phyloP scores from a whole-genome alignment of 2,329 filamentous ascomycete genomes.

The Cadophora luteo-olivacea region DNA sequence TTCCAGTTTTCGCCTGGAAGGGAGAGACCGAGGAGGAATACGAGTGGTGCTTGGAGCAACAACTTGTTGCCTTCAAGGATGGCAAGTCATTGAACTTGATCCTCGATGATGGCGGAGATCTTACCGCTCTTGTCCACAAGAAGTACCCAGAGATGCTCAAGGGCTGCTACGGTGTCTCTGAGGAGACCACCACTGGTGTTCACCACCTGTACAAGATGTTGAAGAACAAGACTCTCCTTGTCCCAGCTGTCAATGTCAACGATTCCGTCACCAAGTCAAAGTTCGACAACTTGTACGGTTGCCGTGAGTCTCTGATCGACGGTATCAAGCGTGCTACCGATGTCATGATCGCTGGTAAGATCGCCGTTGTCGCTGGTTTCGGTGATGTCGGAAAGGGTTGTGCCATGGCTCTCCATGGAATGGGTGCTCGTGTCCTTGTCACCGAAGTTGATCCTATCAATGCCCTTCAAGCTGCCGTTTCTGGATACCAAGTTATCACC shows the following conservation, averaged over 20 bases:
- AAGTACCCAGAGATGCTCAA: constrained; percentile 99
- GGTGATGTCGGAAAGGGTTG: constrained; percentile 99
- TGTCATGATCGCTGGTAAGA: constrained; percentile 99
- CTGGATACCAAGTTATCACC: constrained; percentile 94
- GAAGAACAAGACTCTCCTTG: constrained; percentile 86
- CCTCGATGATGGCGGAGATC: constrained; percentile 97
- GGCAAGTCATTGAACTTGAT: constrained; percentile 97
- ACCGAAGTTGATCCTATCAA: constrained; percentile 99
- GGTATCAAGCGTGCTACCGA: constrained; percentile 99
- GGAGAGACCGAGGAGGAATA: constrained; percentile 99
- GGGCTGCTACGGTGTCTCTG: constrained; percentile 97
- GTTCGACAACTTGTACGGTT: constrained; percentile 99
- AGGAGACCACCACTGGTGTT: constrained; percentile 99
- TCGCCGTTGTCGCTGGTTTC: constrained; percentile 95
- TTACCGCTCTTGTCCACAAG: constrained; percentile 93
- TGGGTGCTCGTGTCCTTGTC: constrained; percentile 95
- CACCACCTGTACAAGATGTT: constrained; percentile 99
- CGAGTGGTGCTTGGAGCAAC: constrained; percentile 99
- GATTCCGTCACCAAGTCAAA: constrained; percentile 99
- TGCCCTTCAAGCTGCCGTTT: constrained; percentile 97
- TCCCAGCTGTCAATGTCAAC: constrained; percentile 99
- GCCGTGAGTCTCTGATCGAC: constrained; percentile 97
- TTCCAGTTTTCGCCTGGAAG: constrained; percentile 82
- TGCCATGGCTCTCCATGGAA: constrained; percentile 91
- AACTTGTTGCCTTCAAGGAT: constrained; percentile 95